These are phyloP conservation scores for Quercus variabilis DNA, from an alignment of 306 rosid species.

Conservation along the genomic window DNA sequence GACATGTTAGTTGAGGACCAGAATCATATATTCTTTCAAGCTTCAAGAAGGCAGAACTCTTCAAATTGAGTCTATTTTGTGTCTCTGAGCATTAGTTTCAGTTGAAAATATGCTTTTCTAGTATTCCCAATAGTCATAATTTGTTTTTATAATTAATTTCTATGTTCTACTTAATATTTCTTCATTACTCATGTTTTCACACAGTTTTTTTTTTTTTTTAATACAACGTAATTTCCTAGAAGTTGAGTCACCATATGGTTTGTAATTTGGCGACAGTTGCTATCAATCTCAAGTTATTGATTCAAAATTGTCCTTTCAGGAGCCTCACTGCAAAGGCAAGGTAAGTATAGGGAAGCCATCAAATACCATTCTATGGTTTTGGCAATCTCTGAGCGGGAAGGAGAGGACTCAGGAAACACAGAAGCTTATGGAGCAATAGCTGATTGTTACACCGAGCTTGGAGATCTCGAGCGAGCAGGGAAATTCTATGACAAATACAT, in stretches of 20 bases:
- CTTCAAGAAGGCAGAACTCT: not conserved
- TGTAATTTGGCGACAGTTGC: not conserved
- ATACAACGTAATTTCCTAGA: not conserved
- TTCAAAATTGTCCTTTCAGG: constrained; percentile 42
- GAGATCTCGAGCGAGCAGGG: constrained; percentile 91
- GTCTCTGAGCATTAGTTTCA: not conserved
- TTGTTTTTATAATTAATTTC: not conserved
- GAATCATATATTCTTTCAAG: not conserved
- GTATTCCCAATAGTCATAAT: not conserved
- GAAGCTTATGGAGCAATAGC: constrained; percentile 99
- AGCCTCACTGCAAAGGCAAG: constrained; percentile 91
- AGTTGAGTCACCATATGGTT: not conserved
- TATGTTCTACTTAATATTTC: not conserved
- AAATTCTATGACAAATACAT: constrained; percentile 74
- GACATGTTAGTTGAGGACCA: not conserved
- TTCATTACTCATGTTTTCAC: not conserved
- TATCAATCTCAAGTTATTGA: not conserved
- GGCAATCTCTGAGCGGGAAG: constrained; percentile 73
- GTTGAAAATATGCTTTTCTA: not conserved
- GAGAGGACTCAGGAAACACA: constrained; percentile 82
- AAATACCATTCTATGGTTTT: constrained; percentile 84
- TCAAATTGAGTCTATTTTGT: not conserved
- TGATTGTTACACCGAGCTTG: constrained; percentile 94
- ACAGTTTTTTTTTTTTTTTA: not conserved
- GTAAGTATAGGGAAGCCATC: constrained; percentile 78